Base-by-base conservation (phyloP, 1,284 basidiomycete species). In the Phlebopus sp. region DNA sequence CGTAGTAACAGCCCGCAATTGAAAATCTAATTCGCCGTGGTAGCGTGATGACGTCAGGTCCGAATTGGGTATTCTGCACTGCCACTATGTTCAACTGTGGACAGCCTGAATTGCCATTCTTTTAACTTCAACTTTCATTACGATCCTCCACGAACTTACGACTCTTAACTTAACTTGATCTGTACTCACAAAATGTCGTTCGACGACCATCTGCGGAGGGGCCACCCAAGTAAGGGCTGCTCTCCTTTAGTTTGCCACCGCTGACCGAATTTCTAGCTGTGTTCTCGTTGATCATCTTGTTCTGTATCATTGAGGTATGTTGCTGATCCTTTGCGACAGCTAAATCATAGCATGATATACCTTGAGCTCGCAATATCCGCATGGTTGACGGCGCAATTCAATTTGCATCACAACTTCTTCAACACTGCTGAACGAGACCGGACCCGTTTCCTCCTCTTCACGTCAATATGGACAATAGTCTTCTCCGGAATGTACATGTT, bases 401-500 rank as follows among this genome's bases (percentile, higher is more conserved):
- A 82, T 61, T 44, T 57, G 27, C 68, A 76, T 54, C 72, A 80
- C 66, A 77, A 86, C 69, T 79, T 70, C 62, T 71, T 69, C 49
- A 75, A 58, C 47, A 55, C 55, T 15, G 62, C 72, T 30, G 77
- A 83, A 52, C 77, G 77, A 41, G 80, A 84, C 59, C 75, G 83
- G 34, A 77, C 82, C 7, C 74, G 78, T 39, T 88, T 81, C 68
- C 67, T 85, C 45, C 72, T 87, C 18, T 90, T 90, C 69, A 62
- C 72, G 17, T 82, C 82, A 14, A 68, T 72, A 55, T 90, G 88
- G 87, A 90, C 87, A 1, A 66, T 84, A 5, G 55, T 82, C 42
- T 70, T 83, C 47, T 76, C 77, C 29, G 58, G 72, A 3, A 42
- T 82, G 48, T 81, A 79, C 62, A 62, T 81, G 43, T 52, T 69